phyloP scores from a whole-genome alignment of 192 early-diverging fungal species.

The Coemansia sp. region DNA sequence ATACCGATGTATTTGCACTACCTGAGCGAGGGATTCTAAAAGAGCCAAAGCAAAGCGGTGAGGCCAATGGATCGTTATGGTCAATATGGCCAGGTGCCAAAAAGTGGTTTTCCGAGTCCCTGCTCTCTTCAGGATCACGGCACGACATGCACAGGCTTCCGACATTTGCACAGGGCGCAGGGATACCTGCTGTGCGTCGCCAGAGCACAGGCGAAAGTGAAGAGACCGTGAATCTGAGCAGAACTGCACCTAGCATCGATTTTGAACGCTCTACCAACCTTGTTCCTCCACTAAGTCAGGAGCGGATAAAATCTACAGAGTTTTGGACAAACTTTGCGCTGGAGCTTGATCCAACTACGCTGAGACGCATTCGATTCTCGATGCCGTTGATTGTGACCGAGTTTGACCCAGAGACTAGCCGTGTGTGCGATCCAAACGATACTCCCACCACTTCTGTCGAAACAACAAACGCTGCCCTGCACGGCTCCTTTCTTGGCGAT shows the following conservation, averaged over 20 bases:
- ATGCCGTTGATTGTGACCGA: slow-evolving; percentile 59
- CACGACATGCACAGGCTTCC: slow-evolving; percentile 15
- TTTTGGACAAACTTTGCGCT: slow-evolving; percentile 54
- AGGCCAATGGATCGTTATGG: slow-evolving; percentile 34
- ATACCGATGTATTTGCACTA: neutral
- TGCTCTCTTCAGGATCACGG: slow-evolving; percentile 13
- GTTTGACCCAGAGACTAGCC: slow-evolving; percentile 43
- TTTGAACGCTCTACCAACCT: slow-evolving; percentile 50
- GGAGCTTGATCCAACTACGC: slow-evolving; percentile 47
- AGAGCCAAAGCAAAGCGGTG: slow-evolving; percentile 29
- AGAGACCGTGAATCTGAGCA: slow-evolving; percentile 13
- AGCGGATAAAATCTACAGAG: slow-evolving; percentile 55
- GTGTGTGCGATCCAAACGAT: slow-evolving; percentile 26
- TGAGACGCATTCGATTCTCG: slow-evolving; percentile 55
- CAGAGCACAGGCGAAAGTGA: slow-evolving; percentile 1
- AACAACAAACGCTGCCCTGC: slow-evolving; percentile 12
- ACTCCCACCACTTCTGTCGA: slow-evolving; percentile 24
- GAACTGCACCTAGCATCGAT: slow-evolving; percentile 50
- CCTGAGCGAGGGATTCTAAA: slow-evolving; percentile 54
- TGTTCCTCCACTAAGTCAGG: slow-evolving; percentile 52
- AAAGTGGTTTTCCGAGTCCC: slow-evolving; percentile 39
- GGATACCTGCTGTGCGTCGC: slow-evolving; percentile 32
- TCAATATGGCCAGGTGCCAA: slow-evolving; percentile 51
- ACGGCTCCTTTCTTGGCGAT: neutral
- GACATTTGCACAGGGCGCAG: slow-evolving; percentile 46